Conservation (phyloP, 1,284 basidiomycete genomes). For the Violaceomyces palustris region DNA sequence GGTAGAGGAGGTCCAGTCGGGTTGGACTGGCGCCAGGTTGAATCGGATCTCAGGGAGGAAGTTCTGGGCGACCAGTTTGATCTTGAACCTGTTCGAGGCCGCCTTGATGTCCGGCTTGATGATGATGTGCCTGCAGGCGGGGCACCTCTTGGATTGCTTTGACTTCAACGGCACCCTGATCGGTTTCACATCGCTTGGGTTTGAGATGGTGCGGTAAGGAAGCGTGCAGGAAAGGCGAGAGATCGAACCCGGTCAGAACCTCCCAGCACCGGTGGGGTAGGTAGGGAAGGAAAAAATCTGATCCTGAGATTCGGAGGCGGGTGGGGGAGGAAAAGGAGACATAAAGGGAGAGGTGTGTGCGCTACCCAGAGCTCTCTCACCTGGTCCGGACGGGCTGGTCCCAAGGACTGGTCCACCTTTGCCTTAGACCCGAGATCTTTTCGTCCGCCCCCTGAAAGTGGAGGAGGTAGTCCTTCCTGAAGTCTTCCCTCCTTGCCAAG, state of each 20-base stretch:
- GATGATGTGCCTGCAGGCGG: slow-evolving; percentile 86
- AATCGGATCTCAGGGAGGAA: slow-evolving; percentile 80
- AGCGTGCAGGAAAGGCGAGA: too few relatives aligned
- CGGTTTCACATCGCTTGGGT: slow-evolving; percentile 67
- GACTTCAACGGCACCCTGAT: slow-evolving; percentile 83
- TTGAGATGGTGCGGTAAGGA: too few relatives aligned
- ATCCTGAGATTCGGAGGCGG: too few relatives aligned
- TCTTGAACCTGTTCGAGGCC: slow-evolving; percentile 86
- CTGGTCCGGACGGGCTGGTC: slow-evolving; percentile 60
- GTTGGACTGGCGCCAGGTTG: slow-evolving; percentile 16
- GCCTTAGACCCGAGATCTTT: slow-evolving; percentile 67
- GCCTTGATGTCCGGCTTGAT: slow-evolving; percentile 98
- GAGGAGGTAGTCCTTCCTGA: slow-evolving; percentile 61
- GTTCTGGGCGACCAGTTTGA: slow-evolving; percentile 88
- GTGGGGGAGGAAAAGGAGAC: too few relatives aligned
- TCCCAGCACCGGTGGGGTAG: too few relatives aligned
- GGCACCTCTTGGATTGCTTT: slow-evolving; percentile 91
- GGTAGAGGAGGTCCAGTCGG: slow-evolving; percentile 9
- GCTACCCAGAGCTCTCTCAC: too few relatives aligned
- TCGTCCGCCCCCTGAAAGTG: slow-evolving; percentile 5
- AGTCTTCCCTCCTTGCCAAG: slow-evolving; percentile 59
- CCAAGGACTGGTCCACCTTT: slow-evolving; percentile 66
- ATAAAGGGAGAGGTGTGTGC: too few relatives aligned
- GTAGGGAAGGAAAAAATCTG: too few relatives aligned
- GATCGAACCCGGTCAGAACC: too few relatives aligned